Base-by-base conservation (phyloP, 1,139 yeast genomes). In the Candida sp. region DNA sequence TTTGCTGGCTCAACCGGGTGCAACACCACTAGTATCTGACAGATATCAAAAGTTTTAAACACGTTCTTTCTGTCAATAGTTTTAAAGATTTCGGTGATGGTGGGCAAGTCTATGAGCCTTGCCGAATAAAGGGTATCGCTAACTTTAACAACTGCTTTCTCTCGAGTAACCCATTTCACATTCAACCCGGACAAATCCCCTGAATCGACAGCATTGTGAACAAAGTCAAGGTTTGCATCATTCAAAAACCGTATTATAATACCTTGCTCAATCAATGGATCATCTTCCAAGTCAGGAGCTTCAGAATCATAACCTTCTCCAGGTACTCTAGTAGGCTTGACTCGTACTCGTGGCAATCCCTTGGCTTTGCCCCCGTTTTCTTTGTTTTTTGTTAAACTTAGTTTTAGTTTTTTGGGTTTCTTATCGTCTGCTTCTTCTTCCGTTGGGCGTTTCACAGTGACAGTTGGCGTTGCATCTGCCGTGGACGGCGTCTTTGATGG, bases 271-370 rank as follows among this genome's bases (percentile, higher is more conserved):
- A 92, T 75, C 58, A 91, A 73, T 0, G 99, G 99, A 63, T 94
- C 98, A 53, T 92, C 98, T 66, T 94, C 99, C 42, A 91, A 74
- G 61, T 94, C 98, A 1, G 98, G 97, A 8, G 97, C 98, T 62
- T 94, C 99, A 1, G 97, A 89, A 65, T 94, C 99, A 67, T 94
- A 94, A 0, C 98, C 98, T 60, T 93, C 97, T 1, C 97, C 97
- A 0, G 97, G 96, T 7, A 88, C 80, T 58, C 96, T 73, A 0
- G 90, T 87, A 0, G 96, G 96, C 62, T 90, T 91, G 50, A 93
- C 85, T 55, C 96, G 73, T 49, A 91, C 85, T 43, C 85, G 75
- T 0, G 94, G 93, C 0, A 85, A 75, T 5, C 48, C 46, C 33
- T 54, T 51, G 11, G 42, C 7, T 8, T 57, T 56, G 40, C 57